phyloP scores from a whole-genome alignment of 1,284 basidiomycete genomes.

The Xanthoconium separans region DNA sequence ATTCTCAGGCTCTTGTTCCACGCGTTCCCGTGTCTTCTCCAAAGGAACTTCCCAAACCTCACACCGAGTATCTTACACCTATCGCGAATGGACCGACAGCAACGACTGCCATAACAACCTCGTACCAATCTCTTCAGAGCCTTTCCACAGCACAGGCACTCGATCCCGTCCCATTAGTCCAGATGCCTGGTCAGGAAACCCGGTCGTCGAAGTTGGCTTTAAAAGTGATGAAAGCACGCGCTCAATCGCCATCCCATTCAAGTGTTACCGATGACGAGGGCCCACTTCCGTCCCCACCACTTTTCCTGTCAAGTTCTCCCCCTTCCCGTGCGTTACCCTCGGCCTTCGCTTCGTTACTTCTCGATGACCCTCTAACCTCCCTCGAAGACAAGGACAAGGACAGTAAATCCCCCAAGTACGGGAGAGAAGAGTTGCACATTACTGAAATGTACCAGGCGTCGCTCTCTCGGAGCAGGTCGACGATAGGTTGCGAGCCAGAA shows the following conservation, averaged over 20 bases:
- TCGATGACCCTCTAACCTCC: slow-evolving; percentile 49
- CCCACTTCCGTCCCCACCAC: slow-evolving; percentile 40
- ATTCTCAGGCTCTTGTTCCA: slow-evolving; percentile 37
- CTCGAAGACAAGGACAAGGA: slow-evolving; percentile 39
- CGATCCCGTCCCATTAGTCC: slow-evolving; percentile 24
- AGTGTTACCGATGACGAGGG: slow-evolving; percentile 39
- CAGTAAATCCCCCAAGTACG: slow-evolving; percentile 26
- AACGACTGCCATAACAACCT: slow-evolving; percentile 78
- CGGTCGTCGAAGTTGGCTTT: slow-evolving; percentile 67
- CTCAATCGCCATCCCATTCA: slow-evolving; percentile 38
- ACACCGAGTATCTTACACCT: slow-evolving; percentile 69
- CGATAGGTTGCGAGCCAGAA: slow-evolving; percentile 19
- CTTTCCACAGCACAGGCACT: slow-evolving; percentile 34
- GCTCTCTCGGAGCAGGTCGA: slow-evolving; percentile 33
- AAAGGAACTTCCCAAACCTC: slow-evolving; percentile 39
- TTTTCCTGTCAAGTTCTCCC: slow-evolving; percentile 53
- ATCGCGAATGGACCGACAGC: slow-evolving; percentile 73
- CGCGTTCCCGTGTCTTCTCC: slow-evolving; percentile 33
- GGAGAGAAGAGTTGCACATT: slow-evolving; percentile 32
- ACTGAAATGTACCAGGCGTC: slow-evolving; percentile 32
- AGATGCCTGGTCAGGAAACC: slow-evolving; percentile 27
- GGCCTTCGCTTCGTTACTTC: slow-evolving; percentile 70
- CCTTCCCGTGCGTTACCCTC: slow-evolving; percentile 69
- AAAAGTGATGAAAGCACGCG: slow-evolving; percentile 59
- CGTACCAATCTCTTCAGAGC: slow-evolving; percentile 63